Percentiles rank a stretch among this genome's conserved stretches.
Evolutionary conservation across 495 filamentous ascomycete genomes (phyloP).

Genomic region (Jackrogersella minutella): DNA sequence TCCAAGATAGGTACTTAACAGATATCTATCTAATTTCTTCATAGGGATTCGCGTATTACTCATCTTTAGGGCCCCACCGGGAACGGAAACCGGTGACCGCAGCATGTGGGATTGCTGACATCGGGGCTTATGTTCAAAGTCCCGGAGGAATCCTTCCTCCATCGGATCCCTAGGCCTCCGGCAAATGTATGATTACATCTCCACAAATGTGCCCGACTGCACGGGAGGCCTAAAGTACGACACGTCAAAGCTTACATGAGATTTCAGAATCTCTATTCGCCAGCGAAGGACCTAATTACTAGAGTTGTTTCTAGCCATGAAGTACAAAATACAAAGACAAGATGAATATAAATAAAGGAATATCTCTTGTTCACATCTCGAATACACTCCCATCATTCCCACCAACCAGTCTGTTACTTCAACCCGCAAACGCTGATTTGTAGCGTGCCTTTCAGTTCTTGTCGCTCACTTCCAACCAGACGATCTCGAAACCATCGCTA

Average conservation of each 20-base stretch:
- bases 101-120: constrained; percentile 3
- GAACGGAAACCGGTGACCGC: not conserved
- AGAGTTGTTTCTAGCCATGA: not conserved
- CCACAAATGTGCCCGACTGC: not conserved
- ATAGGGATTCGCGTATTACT: not conserved
- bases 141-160: constrained; percentile 1
- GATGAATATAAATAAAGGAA: not conserved
- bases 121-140: not conserved
- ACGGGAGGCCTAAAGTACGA: not conserved
- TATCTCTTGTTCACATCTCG: no score
- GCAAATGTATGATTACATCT: not conserved
- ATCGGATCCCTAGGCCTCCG: constrained; percentile 30
- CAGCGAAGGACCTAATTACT: not conserved
- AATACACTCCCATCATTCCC: no score
- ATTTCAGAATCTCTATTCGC: not conserved
- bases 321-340: not conserved
- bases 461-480: not conserved
- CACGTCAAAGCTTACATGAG: not conserved
- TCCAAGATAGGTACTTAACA: no score
- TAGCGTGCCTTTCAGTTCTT: not conserved
- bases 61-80: not conserved
- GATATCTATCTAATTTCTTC: not conserved
- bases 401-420: no score
- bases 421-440: no score
- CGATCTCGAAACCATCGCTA: no score